Evolutionary conservation across 495 filamentous ascomycete species (phyloP), one percentile per base, ranked within the genome.

Genomic region (Trichoderma gamsii): DNA sequence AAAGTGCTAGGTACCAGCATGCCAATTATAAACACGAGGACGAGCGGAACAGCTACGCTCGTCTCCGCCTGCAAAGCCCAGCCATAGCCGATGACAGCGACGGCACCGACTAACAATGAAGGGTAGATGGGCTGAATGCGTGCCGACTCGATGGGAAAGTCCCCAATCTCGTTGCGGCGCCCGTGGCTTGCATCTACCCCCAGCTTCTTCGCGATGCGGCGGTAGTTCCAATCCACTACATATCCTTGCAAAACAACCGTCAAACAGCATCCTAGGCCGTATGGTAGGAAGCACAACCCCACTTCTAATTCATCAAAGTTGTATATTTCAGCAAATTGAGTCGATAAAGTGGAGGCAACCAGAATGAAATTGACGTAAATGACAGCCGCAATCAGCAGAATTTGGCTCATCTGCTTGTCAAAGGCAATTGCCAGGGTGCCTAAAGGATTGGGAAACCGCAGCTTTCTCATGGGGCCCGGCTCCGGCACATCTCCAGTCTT

Each of bases 391-490:
- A 79, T 80, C 35, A 76, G 71, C 12, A 80, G 63, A 3, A 83
- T 70, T 61, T 80, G 56, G 16, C 73, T 76, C 67, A 83, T 72
- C 72, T 92, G 88, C 70, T 88, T 88, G 69, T 93, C 82, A 49
- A 84, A 78, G 1, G 90, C 76, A 29, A 92, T 84, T n/a, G 79
- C 76, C 1, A 94, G 78, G 0, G 88, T 87, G 32, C 86, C 81
- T 35, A 92, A 74, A 0, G 92, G 90, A 67, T 93, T 93, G 0
- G 90, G 91, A 41, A 88, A 83, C 4, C 79, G 77, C 23, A 92
- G 74, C 72, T 85, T 87, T 46, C 80, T 79, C 56, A 78, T 80
- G 7, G 66, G 32, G 0, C 44, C 9, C 7, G 66, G 61, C 25
- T 49, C 67, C 7, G 12, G 11, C 44, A 64, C 73, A 16, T 76